Base-by-base conservation (phyloP, 805 yeast genomes). In the Wickerhamomyces kurtzmanii region DNA sequence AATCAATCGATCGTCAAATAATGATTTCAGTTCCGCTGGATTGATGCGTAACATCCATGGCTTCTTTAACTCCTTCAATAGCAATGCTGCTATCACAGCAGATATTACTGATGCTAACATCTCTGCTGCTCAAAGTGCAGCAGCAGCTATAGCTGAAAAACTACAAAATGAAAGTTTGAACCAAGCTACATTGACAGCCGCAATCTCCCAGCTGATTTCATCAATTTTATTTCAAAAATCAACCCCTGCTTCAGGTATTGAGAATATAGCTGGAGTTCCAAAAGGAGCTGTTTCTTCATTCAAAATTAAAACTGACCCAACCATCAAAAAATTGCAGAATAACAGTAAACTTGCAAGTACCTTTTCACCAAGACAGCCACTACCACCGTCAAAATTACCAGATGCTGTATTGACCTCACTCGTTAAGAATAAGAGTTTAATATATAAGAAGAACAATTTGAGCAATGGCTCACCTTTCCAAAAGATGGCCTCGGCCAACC, bases 91-190 rank as follows among this genome's bases (percentile, higher is more conserved):
- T 12, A 51, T 49, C 17, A 29, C 44, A 22, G 53, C 49, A 26
- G 53, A 49, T 17, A 29, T 51, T 21, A 38, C 49, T 12, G 26
- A 31, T 20, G 33, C 49, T 12, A 42, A 53, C 20, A 38, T 43
- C 23, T 49, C 45, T 27, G 37, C 46, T 4, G 36, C 51, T 30
- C 39, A 16, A n/a, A 33, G 34, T 13, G 33, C 50, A 8, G n/a
- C n/a, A 8, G 47, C 59, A 4, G 54, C 59, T 4, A 69, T 71
- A 0, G 82, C 85, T 1, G 59, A 57, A 31, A 62, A 59, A 15
- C 62, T 78, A 13, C 53, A 62, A 5, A 65, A 73, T 0, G 55
- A 57, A 5, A 75, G 72, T 11, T 42, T 79, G 23, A 56, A 60
- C 16, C 49, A 48, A 5, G 47, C 51, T 18, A 37, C 55, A 1